Evolutionary conservation across 179 eudicot genomes (phyloP).

Genomic region (Silene noctiflora): DNA sequence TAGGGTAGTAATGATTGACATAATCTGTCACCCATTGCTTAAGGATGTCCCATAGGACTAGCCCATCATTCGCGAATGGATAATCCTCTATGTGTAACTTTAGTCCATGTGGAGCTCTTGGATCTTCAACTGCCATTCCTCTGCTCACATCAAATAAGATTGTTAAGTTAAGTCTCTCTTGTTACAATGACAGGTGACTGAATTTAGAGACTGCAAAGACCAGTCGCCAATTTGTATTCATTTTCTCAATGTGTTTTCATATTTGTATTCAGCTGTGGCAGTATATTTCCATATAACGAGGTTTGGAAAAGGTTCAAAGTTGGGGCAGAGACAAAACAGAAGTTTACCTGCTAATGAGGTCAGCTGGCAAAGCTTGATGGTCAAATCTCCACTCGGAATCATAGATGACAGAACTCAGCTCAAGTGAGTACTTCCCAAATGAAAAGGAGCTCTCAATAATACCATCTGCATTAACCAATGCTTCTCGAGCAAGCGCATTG

Average conservation of each 20-base stretch:
- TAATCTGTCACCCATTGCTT: conserved; percentile 60
- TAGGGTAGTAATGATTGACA: conserved; percentile 47
- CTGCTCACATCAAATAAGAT: conserved; percentile 27
- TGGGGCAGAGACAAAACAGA: background rate
- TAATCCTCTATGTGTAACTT: conserved; percentile 63
- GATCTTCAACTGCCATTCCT: conserved; percentile 60
- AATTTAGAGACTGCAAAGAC: no score
- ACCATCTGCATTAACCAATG: conserved; percentile 51
- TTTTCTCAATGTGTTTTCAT: no score
- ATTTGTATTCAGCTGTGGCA: no score
- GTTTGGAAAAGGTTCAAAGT: no score
- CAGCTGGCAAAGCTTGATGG: conserved; percentile 17
- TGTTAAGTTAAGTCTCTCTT: background rate
- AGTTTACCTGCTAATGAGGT: conserved; percentile 50
- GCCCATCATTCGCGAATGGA: conserved; percentile 67
- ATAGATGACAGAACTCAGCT: conserved; percentile 55
- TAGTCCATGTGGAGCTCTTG: conserved; percentile 54
- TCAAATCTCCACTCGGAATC: conserved; percentile 24
- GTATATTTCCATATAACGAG: no score
- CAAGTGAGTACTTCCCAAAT: conserved; percentile 45
- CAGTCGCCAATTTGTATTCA: no score
- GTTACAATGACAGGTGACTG: no score
- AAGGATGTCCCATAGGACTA: conserved; percentile 52
- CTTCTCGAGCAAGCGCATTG: conserved; percentile 53
- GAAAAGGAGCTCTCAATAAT: conserved; percentile 52